A percentile compares a stretch with the other conserved stretches of the same genome.
These are phyloP conservation scores for Neocucurbitaria cava DNA, from an alignment of 2,329 filamentous ascomycete species.

Conservation along the genomic window DNA sequence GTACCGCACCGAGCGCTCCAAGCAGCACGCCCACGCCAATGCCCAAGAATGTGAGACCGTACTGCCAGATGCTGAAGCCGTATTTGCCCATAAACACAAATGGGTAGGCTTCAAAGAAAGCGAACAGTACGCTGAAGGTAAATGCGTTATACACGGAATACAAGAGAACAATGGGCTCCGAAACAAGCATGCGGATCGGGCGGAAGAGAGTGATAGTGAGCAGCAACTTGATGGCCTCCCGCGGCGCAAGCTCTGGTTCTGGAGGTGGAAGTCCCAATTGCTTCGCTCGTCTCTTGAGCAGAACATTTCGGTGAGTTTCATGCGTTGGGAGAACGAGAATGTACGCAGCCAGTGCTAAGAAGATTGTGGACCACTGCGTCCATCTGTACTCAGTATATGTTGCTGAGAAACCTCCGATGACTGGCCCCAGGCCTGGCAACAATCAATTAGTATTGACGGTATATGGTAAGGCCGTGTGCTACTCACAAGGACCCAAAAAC, in stretches of 20 bases:
- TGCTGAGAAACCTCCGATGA: slow-evolving; percentile 43
- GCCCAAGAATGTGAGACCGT: slow-evolving; percentile 23
- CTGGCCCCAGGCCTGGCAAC: slow-evolving; percentile 26
- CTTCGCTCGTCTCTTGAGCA: neutral
- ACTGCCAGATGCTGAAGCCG: slow-evolving; percentile 11
- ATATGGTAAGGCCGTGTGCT: no score
- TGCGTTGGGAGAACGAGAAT: slow-evolving; percentile 47
- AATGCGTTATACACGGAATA: slow-evolving; percentile 31
- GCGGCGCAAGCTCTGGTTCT: neutral
- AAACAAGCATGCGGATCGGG: slow-evolving; percentile 45
- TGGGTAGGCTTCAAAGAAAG: slow-evolving; percentile 34
- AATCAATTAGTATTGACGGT: no score
- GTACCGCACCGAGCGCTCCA: slow-evolving; percentile 23
- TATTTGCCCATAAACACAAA: slow-evolving; percentile 28
- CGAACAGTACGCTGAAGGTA: slow-evolving; percentile 32
- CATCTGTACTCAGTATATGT: slow-evolving; percentile 49
- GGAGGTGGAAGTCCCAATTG: slow-evolving; percentile 3
- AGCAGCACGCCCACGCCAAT: slow-evolving; percentile 24
- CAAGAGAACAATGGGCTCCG: slow-evolving; percentile 33
- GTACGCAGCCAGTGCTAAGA: slow-evolving; percentile 48
- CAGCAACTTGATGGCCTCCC: neutral
- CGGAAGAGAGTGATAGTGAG: slow-evolving; percentile 1
- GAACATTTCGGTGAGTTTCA: slow-evolving; percentile 59
- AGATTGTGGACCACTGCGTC: slow-evolving; percentile 50
- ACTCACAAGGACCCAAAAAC: slow-evolving; percentile 39